These are phyloP conservation scores for Stachybotrys elegans DNA, from an alignment of 2,329 filamentous ascomycete genomes.

Conservation along the genomic window DNA sequence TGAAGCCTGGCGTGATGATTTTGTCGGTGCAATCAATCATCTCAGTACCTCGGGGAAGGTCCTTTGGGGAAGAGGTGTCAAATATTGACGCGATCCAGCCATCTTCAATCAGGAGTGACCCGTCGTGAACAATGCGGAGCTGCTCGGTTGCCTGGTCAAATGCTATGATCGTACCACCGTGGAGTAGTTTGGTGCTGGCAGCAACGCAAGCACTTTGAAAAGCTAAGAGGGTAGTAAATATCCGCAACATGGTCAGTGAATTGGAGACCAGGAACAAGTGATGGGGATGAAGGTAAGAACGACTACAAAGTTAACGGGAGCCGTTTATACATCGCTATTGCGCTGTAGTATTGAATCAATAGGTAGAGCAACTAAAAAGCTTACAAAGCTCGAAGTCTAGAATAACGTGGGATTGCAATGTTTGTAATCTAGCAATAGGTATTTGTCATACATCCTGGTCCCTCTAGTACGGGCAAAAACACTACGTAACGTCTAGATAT, in stretches of 20 bases:
- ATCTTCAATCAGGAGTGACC: neutral
- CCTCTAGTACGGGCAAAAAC: no score
- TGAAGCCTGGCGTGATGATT: slow-evolving; percentile 35
- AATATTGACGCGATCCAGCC: neutral
- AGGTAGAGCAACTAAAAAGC: no score
- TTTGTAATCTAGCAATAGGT: no score
- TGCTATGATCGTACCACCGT: neutral
- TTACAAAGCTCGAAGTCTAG: no score
- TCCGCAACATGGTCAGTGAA: neutral
- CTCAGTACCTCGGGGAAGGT: neutral
- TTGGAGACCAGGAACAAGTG: no score
- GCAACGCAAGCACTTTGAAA: neutral
- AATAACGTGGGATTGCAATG: no score
- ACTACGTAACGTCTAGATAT: no score
- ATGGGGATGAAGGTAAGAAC: neutral
- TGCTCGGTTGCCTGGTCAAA: neutral
- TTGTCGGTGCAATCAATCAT: slow-evolving; percentile 35
- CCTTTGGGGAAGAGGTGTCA: neutral
- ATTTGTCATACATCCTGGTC: no score
- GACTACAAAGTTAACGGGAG: no score
- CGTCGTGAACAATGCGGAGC: neutral
- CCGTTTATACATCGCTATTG: no score
- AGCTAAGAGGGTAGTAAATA: neutral
- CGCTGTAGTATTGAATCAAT: no score
- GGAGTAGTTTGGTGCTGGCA: neutral